Conservation (phyloP, 768 basidiomycete species). For the Filobasidium floriforme region DNA sequence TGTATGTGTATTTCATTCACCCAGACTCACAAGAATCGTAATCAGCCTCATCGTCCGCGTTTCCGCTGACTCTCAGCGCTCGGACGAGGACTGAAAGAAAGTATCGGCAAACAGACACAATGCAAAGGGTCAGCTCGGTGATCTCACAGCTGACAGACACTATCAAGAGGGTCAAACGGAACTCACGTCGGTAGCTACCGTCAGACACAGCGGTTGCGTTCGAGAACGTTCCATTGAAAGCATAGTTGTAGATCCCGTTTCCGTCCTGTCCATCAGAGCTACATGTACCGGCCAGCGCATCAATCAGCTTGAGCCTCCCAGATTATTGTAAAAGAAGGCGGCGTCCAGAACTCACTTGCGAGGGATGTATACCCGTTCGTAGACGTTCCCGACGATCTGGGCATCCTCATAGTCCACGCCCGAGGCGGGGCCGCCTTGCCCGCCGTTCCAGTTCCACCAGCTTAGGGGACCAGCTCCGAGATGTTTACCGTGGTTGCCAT, state of each 20-base stretch:
- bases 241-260: conserved; percentile 37
- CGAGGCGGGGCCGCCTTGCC: conserved; percentile 27
- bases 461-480: conserved; percentile 3
- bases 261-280: conserved; percentile 34
- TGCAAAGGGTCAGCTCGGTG: too few relatives aligned
- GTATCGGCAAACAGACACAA: too few relatives aligned
- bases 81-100: too few relatives aligned
- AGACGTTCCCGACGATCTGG: conserved; percentile 50
- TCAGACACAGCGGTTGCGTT: conserved; percentile 49
- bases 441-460: conserved; percentile 6
- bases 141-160: too few relatives aligned
- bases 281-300: not conserved
- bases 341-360: conserved; percentile 47
- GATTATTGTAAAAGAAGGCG: not conserved
- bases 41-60: too few relatives aligned
- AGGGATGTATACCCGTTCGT: conserved; percentile 50
- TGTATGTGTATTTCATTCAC: too few relatives aligned
- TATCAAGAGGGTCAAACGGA: too few relatives aligned
- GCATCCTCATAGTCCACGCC: conserved; percentile 39
- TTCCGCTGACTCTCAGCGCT: too few relatives aligned
- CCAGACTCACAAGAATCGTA: too few relatives aligned
- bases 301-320: not conserved
- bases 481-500: not conserved
- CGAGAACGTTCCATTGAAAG: conserved; percentile 38
- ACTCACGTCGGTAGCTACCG: conserved; percentile 47